phyloP scores from a whole-genome alignment of 208 protist genomes.

The Perkinsela sp. region DNA sequence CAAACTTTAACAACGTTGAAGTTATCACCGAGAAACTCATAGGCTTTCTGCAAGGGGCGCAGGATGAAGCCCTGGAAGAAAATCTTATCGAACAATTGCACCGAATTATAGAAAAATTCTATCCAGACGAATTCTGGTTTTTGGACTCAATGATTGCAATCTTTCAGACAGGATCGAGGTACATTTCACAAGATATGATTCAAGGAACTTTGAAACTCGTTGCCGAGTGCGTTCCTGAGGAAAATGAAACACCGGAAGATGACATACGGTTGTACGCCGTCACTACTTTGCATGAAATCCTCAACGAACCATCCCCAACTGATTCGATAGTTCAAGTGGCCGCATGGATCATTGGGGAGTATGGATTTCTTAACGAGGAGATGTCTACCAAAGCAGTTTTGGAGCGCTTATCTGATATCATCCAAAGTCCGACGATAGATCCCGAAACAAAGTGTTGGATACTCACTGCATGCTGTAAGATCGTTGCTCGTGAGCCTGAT shows the following conservation, averaged over 20 bases:
- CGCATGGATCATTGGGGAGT: constrained; percentile 74
- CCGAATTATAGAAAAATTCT: constrained; percentile 42
- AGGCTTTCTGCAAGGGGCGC: constrained; percentile 21
- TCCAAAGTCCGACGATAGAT: constrained; percentile 14
- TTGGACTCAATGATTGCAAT: constrained; percentile 69
- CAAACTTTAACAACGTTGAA: constrained; percentile 62
- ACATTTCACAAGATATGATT: constrained; percentile 18
- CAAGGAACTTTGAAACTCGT: constrained; percentile 73
- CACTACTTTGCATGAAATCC: neutral
- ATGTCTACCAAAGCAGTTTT: constrained; percentile 15
- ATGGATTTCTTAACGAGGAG: constrained; percentile 35
- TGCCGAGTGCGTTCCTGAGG: constrained; percentile 32
- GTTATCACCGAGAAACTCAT: constrained; percentile 57
- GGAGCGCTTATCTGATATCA: constrained; percentile 25
- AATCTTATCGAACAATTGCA: constrained; percentile 45
- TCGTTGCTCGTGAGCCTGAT: constrained; percentile 11
- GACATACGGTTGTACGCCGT: neutral
- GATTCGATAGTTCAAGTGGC: constrained; percentile 26
- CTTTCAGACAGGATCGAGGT: constrained; percentile 32
- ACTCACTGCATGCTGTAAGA: constrained; percentile 36
- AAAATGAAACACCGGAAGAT: constrained; percentile 10
- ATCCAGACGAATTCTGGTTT: constrained; percentile 18
- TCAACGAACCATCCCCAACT: constrained; percentile 4
- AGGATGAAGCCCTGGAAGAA: constrained; percentile 24
- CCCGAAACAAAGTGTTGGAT: constrained; percentile 20